Evolutionary conservation across 768 basidiomycete species (phyloP).

Genomic region (Xerocomus brunneocitrinus): DNA sequence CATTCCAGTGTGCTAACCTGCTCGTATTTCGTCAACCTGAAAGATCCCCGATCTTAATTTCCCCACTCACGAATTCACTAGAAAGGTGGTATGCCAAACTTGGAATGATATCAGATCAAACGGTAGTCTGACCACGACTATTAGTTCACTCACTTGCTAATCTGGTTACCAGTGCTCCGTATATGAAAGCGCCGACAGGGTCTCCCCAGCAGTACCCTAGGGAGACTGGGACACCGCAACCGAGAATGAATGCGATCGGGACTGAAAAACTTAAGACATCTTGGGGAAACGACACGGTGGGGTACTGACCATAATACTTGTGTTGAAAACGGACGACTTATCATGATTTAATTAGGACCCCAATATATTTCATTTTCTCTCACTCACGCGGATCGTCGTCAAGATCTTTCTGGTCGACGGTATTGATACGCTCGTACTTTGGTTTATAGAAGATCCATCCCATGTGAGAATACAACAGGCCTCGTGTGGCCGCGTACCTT

Average conservation of each 20-base stretch:
- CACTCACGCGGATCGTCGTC: not conserved
- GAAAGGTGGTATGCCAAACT: not conserved
- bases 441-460: not conserved
- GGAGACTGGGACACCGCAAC: not conserved
- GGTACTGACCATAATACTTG: not conserved
- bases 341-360: not conserved
- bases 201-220: not conserved
- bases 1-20: too few relatives aligned
- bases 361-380: not conserved
- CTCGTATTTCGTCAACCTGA: too few relatives aligned
- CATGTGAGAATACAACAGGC: not conserved
- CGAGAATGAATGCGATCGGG: not conserved
- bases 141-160: not conserved
- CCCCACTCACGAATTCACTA: not conserved
- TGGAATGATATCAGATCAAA: not conserved
- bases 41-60: too few relatives aligned
- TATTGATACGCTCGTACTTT: not conserved
- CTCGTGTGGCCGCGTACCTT: not conserved
- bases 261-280: not conserved
- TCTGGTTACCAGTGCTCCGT: not conserved
- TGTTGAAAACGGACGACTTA: not conserved
- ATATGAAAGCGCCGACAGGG: not conserved
- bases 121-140: not conserved
- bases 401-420: not conserved
- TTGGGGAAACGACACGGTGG: not conserved